Evolutionary conservation across 2,329 filamentous ascomycete species (phyloP).

Genomic region (Nakataea oryzae): DNA sequence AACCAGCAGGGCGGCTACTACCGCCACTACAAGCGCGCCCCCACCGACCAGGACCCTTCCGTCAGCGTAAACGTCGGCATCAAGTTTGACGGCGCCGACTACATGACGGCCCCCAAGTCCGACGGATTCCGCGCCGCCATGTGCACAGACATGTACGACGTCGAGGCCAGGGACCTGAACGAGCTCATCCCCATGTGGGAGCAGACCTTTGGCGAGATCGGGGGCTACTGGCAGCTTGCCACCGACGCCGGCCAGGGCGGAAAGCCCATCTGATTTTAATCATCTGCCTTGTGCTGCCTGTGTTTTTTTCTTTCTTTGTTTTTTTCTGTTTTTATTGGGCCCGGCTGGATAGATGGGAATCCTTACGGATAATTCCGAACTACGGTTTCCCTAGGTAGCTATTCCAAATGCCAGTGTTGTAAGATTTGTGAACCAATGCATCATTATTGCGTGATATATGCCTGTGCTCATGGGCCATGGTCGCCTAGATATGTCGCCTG

Average conservation of each 20-base stretch:
- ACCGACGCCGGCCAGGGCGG: background rate
- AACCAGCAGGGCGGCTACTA: slow-evolving; percentile 16
- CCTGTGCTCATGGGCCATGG: background rate
- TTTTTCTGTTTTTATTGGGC: too few relatives aligned
- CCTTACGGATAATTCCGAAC: background rate
- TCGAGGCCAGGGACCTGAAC: slow-evolving; percentile 7
- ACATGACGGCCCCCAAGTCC: slow-evolving; percentile 2
- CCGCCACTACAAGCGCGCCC: slow-evolving; percentile 16
- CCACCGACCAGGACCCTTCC: slow-evolving; percentile 5
- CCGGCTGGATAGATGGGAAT: background rate
- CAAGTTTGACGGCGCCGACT: slow-evolving; percentile 9
- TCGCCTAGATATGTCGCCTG: too few relatives aligned
- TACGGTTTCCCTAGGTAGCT: background rate
- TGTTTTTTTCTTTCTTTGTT: background rate
- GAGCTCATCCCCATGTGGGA: slow-evolving; percentile 9
- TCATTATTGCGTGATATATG: background rate
- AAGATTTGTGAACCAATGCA: background rate
- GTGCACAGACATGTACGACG: slow-evolving; percentile 10
- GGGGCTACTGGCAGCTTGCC: slow-evolving; percentile 7
- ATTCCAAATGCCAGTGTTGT: background rate
- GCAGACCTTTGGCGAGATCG: slow-evolving; percentile 4
- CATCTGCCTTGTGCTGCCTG: background rate
- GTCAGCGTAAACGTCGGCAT: slow-evolving; percentile 7
- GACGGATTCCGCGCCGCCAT: slow-evolving; percentile 6
- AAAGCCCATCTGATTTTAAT: background rate